Evolutionary conservation across 1,139 yeast species (phyloP).

Genomic region (Citeromyces siamensis): DNA sequence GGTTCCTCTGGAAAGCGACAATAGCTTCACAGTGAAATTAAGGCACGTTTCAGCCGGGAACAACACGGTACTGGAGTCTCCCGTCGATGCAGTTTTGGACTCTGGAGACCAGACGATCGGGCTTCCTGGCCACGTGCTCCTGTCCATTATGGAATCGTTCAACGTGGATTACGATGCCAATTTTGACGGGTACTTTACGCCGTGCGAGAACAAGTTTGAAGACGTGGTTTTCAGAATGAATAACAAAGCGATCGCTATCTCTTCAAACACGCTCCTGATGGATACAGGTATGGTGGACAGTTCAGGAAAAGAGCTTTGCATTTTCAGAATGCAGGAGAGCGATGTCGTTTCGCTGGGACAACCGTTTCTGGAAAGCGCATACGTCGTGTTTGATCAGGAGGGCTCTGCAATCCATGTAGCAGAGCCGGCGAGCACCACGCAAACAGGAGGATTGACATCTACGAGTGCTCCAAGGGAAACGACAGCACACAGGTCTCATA

Average conservation of each 20-base stretch:
- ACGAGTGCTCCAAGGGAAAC: no score
- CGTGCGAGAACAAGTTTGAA: slow-evolving; percentile 16
- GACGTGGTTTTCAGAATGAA: slow-evolving; percentile 31
- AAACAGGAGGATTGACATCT: no score
- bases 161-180: slow-evolving; percentile 22
- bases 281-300: slow-evolving; percentile 20
- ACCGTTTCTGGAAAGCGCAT: slow-evolving; percentile 58
- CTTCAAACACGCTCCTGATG: neutral
- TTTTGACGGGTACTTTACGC: slow-evolving; percentile 21
- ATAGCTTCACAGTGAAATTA: slow-evolving; percentile 30
- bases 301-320: slow-evolving; percentile 16
- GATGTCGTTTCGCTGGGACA: slow-evolving; percentile 46
- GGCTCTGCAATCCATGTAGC: slow-evolving; percentile 55
- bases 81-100: slow-evolving; percentile 39
- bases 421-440: no score
- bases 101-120: slow-evolving; percentile 34
- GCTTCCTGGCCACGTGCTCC: slow-evolving; percentile 30
- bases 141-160: slow-evolving; percentile 16
- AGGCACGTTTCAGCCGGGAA: slow-evolving; percentile 35
- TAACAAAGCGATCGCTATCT: neutral
- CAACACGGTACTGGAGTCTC: slow-evolving; percentile 47
- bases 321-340: slow-evolving; percentile 12
- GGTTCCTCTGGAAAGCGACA: slow-evolving; percentile 25
- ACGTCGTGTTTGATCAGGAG: slow-evolving; percentile 69
- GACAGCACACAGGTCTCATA: no score